Evolutionary conservation across 192 early-diverging fungal genomes (phyloP).

Genomic region (Pilobolus umbonatus): DNA sequence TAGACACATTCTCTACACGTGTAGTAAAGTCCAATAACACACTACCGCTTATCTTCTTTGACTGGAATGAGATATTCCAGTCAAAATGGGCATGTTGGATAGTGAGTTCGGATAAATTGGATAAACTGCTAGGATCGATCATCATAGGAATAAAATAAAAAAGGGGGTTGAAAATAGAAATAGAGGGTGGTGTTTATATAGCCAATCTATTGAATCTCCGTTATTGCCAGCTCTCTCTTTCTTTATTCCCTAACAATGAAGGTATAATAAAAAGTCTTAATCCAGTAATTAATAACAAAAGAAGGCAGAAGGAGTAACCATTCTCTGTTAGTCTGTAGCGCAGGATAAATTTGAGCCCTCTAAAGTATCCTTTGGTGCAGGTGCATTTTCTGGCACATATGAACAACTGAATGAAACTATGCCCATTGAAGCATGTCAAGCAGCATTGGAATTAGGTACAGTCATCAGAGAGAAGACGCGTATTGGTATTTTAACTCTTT

Average conservation of each 20-base stretch:
- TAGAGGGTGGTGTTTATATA: no score
- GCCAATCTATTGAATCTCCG: no score
- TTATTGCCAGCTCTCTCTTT: no score
- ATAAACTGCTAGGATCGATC: conserved; percentile 77
- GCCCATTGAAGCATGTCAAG: conserved; percentile 42
- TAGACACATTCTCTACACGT: conserved; percentile 43
- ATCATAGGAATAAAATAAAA: background rate
- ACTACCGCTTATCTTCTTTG: conserved; percentile 59
- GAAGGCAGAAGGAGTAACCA: no score
- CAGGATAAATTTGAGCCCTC: conserved; percentile 37
- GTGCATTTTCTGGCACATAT: conserved; percentile 46
- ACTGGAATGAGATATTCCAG: conserved; percentile 71
- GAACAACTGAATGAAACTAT: conserved; percentile 41
- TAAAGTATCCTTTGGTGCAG: conserved; percentile 49
- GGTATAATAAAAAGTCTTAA: no score
- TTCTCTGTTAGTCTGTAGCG: conserved; percentile 16
- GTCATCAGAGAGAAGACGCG: background rate
- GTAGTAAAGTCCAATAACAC: conserved; percentile 59
- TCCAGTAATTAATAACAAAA: no score
- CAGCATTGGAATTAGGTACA: conserved; percentile 45
- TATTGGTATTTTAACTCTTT: background rate
- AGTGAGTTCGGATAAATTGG: conserved; percentile 72
- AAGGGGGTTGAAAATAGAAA: no score
- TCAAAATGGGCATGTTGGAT: conserved; percentile 72
- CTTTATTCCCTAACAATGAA: no score